Evolutionary conservation across 1,139 yeast genomes (phyloP).

Genomic region (Chernovozyma sophiae-reginae): DNA sequence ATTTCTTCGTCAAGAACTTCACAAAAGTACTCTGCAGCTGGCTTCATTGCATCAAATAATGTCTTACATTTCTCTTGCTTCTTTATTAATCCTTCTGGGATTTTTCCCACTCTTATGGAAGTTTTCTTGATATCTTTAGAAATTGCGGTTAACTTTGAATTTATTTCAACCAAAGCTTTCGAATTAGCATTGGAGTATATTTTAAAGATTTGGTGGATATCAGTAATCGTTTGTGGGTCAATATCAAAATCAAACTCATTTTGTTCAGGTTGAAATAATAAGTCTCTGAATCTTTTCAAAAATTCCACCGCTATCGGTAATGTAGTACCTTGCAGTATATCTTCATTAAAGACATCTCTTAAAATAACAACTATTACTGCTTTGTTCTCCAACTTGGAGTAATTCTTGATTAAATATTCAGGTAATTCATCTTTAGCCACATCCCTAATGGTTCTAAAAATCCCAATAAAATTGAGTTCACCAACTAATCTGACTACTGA

Average conservation of each 20-base stretch:
- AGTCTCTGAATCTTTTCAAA: constrained; percentile 44
- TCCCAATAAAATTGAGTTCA: constrained; percentile 63
- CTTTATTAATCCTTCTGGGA: constrained; percentile 48
- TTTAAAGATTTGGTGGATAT: constrained; percentile 24
- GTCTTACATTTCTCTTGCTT: constrained; percentile 36
- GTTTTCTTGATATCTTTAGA: constrained; percentile 46
- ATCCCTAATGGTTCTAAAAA: constrained; percentile 43
- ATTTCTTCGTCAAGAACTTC: constrained; percentile 29
- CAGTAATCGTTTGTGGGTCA: neutral
- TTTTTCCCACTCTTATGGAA: constrained; percentile 63
- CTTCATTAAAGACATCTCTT: constrained; percentile 51
- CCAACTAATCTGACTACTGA: constrained; percentile 50
- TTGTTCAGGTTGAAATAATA: constrained; percentile 3
- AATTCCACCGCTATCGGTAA: constrained; percentile 46
- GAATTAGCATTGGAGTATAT: constrained; percentile 48
- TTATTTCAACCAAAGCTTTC: constrained; percentile 29
- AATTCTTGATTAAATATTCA: constrained; percentile 16
- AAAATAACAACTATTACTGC: constrained; percentile 48
- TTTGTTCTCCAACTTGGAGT: constrained; percentile 18
- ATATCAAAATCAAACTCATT: neutral
- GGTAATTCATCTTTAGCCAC: constrained; percentile 23
- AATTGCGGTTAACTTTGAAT: constrained; percentile 30
- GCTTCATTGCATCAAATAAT: constrained; percentile 42
- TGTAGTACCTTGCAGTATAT: constrained; percentile 45
- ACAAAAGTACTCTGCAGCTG: constrained; percentile 43